Percentiles rank a stretch among this genome's conserved stretches.
Conservation (phyloP, 202 grass and related monocot species). For the Eragrostis tef region DNA sequence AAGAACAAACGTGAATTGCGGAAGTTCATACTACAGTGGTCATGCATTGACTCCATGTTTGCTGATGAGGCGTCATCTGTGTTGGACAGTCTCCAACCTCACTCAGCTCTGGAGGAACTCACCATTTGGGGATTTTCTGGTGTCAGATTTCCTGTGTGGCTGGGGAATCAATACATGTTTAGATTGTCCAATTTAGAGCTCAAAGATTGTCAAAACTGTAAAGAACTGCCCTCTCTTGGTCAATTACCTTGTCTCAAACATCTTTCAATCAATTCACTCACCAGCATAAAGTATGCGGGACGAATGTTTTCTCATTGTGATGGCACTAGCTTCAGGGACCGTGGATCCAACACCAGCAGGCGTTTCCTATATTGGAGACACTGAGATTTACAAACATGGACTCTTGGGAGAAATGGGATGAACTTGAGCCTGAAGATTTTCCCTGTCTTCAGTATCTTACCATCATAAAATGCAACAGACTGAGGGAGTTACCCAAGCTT, state of each 20-base stretch:
- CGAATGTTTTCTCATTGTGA: constrained; percentile 37
- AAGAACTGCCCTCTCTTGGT: constrained; percentile 50
- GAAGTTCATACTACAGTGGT: constrained; percentile 53
- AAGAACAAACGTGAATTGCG: constrained; percentile 41
- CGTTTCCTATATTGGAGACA: constrained; percentile 51
- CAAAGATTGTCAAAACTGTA: constrained; percentile 44
- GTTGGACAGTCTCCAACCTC: constrained; percentile 49
- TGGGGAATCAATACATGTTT: constrained; percentile 39
- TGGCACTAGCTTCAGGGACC: not conserved
- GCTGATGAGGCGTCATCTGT: constrained; percentile 27
- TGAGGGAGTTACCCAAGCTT: constrained; percentile 40
- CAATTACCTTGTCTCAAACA: constrained; percentile 47
- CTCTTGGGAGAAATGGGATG: constrained; percentile 54
- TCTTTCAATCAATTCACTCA: constrained; percentile 45
- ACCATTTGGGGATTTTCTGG: constrained; percentile 43
- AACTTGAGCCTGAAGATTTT: constrained; percentile 43
- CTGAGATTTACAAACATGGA: constrained; percentile 51
- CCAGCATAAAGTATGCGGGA: constrained; percentile 38
- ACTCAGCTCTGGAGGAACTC: constrained; percentile 45
- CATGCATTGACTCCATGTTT: constrained; percentile 31
- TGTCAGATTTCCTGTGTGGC: constrained; percentile 55
- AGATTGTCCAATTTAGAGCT: constrained; percentile 43
- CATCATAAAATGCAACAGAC: constrained; percentile 40
- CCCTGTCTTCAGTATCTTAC: constrained; percentile 37
- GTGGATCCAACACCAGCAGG: constrained; percentile 13